phyloP scores from a whole-genome alignment of 2,329 filamentous ascomycete species.

The Monilinia polystroma region DNA sequence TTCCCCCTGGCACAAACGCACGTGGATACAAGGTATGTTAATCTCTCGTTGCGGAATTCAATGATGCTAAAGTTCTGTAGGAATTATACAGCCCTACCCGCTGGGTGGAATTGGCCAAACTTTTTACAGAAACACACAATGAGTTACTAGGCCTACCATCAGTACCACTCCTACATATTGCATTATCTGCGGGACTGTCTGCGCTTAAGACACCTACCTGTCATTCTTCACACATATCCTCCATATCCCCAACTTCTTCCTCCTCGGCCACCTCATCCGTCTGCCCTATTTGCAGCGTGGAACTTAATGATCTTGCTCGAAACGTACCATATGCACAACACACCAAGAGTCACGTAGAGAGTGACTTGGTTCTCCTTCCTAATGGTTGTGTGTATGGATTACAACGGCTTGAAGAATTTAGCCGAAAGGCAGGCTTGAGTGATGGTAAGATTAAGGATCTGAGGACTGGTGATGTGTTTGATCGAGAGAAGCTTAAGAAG shows the following conservation, averaged over 20 bases:
- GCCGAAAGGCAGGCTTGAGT: conserved; percentile 72
- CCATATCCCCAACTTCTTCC: conserved; percentile 38
- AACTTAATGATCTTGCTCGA: conserved; percentile 86
- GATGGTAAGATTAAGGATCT: conserved; percentile 72
- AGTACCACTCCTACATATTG: conserved; percentile 83
- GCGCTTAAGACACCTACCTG: conserved; percentile 95
- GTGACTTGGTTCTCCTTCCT: conserved; percentile 80
- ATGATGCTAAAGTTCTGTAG: conserved; percentile 42
- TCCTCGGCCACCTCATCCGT: conserved; percentile 57
- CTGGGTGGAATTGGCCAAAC: conserved; percentile 72
- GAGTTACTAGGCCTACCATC: conserved; percentile 78
- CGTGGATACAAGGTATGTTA: conserved; percentile 49
- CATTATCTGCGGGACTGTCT: conserved; percentile 85
- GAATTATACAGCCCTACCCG: conserved; percentile 70
- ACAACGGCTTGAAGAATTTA: conserved; percentile 70
- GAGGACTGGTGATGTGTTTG: conserved; percentile 68
- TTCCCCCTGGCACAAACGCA: conserved; percentile 60
- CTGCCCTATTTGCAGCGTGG: conserved; percentile 93
- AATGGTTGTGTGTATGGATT: conserved; percentile 84
- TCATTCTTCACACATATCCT: conserved; percentile 55
- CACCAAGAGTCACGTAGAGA: conserved; percentile 88
- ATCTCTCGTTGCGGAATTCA: not conserved
- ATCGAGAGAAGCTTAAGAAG: conserved; percentile 67
- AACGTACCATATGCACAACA: conserved; percentile 94
- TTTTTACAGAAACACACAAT: conserved; percentile 87